Conservation (phyloP, 768 basidiomycete genomes). For the Mycena kentingensis region DNA sequence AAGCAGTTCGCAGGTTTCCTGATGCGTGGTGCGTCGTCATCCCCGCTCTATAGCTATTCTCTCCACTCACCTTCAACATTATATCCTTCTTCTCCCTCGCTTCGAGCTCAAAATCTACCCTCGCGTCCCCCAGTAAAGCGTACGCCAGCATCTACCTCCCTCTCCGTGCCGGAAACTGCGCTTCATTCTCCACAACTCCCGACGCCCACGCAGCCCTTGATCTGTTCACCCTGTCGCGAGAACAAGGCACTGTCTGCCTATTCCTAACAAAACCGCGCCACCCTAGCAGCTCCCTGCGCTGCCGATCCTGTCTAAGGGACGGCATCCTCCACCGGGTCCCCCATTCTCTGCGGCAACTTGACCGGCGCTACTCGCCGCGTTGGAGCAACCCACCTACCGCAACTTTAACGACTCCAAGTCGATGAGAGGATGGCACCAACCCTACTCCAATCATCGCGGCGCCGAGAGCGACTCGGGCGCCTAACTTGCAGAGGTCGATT, state of each 20-base stretch:
- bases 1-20: too few species aligned
- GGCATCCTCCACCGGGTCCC: slow-evolving; percentile 27
- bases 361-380: slow-evolving; percentile 4
- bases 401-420: neutral
- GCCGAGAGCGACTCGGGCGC: slow-evolving; percentile 7
- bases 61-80: too few species aligned
- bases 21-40: too few species aligned
- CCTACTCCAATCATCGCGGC: neutral
- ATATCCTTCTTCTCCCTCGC: slow-evolving; percentile 33
- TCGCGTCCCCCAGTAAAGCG: slow-evolving; percentile 26
- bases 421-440: neutral
- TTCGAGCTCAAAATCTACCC: slow-evolving; percentile 20
- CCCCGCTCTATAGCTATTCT: too few species aligned
- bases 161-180: slow-evolving; percentile 29
- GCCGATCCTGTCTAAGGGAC: slow-evolving; percentile 42
- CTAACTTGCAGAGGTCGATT: slow-evolving; percentile 37
- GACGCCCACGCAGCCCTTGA: slow-evolving; percentile 35
- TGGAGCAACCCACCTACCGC: neutral
- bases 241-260: slow-evolving; percentile 27
- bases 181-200: slow-evolving; percentile 43
- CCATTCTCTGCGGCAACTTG: slow-evolving; percentile 11
- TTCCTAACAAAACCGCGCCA: slow-evolving; percentile 7
- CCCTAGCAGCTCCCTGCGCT: slow-evolving; percentile 23
- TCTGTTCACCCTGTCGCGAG: slow-evolving; percentile 38
- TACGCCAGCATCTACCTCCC: slow-evolving; percentile 25